Evolutionary conservation across 2,329 filamentous ascomycete species (phyloP), one percentile per base, ranked within the genome.

Genomic region (Botrytis sinoallii): DNA sequence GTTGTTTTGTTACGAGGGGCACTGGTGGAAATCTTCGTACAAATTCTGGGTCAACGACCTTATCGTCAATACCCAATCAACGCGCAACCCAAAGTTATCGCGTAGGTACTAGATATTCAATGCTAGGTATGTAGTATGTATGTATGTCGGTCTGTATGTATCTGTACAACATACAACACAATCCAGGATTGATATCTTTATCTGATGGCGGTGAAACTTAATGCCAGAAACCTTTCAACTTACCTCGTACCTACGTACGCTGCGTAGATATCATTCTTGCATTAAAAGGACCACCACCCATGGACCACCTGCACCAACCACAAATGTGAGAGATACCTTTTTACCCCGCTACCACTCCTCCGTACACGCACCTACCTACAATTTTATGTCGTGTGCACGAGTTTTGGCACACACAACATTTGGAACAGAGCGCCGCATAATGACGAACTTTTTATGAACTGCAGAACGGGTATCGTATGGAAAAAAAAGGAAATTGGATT

Each of bases 401-500:
- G 22, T 40, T 35, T 48, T 52, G 29, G 22, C 46, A 68, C 66
- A 55, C 25, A 64, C 40, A 64, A 9, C 38, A 38, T 52, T n/a
- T 52, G 7, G 48, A 52, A 52, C 61, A 64, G 40, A 63, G 60
- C 60, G 48, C 48, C 52, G 61, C 61, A 65, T 40, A 65, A 65
- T 65, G 61, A 65, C 61, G 66, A 57, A 42, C 22, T 42, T 69
- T 69, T 59, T 57, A 69, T 69, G 48, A 55, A 40, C 32, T 22
- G 40, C 40, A 42, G 40, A 42, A 42, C 40, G 40, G 40, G 40
- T 42, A 42, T 42, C n/a, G 48, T n/a, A 52, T 52, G 52, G 9
- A 2, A 29, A 29, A 29, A 52, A 55, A 29, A n/a, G 22, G 44
- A 55, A 52, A 55, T 48, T 48, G 52, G 14, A 18, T 29, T 57